Evolutionary conservation across 306 rosid genomes (phyloP).

Genomic region (Castanea mollissima): DNA sequence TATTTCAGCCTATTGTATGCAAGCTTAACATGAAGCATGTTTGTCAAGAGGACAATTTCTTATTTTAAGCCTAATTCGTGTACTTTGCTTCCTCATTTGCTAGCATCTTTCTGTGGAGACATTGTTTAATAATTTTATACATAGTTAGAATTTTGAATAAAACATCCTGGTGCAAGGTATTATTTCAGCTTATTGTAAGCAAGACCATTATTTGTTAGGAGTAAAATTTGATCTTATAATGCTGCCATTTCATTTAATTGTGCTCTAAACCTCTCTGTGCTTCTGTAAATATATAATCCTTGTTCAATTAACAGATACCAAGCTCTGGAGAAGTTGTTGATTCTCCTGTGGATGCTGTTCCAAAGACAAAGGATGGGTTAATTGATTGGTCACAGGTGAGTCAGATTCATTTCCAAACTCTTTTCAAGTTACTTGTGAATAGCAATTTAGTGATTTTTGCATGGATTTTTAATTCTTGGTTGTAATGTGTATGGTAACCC

Average conservation of each 20-base stretch:
- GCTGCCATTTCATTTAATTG: not conserved
- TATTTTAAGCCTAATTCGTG: not conserved
- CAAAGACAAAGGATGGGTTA: slow-evolving; percentile 57
- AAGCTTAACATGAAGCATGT: not conserved
- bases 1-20: not conserved
- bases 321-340: slow-evolving; percentile 60
- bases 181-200: not conserved
- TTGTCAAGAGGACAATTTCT: not conserved
- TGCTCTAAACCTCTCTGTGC: not conserved
- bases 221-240: not conserved
- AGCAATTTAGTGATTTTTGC: not conserved
- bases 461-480: not conserved
- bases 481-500: not conserved
- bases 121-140: not conserved
- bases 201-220: not conserved
- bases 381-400: slow-evolving; percentile 96
- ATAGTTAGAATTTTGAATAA: not conserved
- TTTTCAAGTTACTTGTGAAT: slow-evolving; percentile 12
- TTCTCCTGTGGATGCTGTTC: slow-evolving; percentile 71
- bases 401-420: slow-evolving; percentile 25
- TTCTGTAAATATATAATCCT: not conserved
- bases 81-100: not conserved
- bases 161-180: not conserved
- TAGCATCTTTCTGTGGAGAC: not conserved
- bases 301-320: slow-evolving; percentile 64